These are phyloP conservation scores for Trypanosoma boissoni DNA, from an alignment of 208 protist genomes.

Conservation along the genomic window DNA sequence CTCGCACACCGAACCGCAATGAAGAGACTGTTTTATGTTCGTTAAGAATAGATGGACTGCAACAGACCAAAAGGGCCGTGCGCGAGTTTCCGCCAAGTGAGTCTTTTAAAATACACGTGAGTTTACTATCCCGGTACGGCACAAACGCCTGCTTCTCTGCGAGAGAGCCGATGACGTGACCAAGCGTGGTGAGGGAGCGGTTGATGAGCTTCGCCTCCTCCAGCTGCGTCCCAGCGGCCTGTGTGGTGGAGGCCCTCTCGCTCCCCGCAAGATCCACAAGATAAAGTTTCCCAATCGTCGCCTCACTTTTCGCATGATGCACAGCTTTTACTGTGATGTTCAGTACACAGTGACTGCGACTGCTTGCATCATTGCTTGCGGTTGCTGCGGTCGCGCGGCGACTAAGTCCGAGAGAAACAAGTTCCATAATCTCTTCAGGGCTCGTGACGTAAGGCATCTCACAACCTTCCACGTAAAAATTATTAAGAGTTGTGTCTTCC, in stretches of 20 bases:
- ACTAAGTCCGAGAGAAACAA: slow-evolving; percentile 69
- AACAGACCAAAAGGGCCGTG: slow-evolving; percentile 89
- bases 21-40: slow-evolving; percentile 87
- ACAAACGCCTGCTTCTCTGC: slow-evolving; percentile 67
- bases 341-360: slow-evolving; percentile 84
- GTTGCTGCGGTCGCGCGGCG: slow-evolving; percentile 85
- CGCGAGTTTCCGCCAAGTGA: slow-evolving; percentile 88
- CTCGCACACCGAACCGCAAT: slow-evolving; percentile 80
- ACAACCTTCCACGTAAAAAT: slow-evolving; percentile 90
- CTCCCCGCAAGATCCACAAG: slow-evolving; percentile 90
- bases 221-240: slow-evolving; percentile 72
- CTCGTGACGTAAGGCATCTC: slow-evolving; percentile 80
- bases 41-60: slow-evolving; percentile 75
- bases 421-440: slow-evolving; percentile 80
- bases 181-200: slow-evolving; percentile 84
- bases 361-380: slow-evolving; percentile 82
- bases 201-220: slow-evolving; percentile 94
- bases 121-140: slow-evolving; percentile 87
- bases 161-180: slow-evolving; percentile 81
- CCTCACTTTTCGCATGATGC: slow-evolving; percentile 43
- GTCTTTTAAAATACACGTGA: slow-evolving; percentile 87
- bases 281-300: slow-evolving; percentile 84
- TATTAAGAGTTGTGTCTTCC: slow-evolving; percentile 56
- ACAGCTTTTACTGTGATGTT: slow-evolving; percentile 77
- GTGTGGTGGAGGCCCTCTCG: slow-evolving; percentile 87